Base-by-base conservation (phyloP, 2,329 filamentous ascomycete genomes). In the Hymenoscyphus fraxineus region DNA sequence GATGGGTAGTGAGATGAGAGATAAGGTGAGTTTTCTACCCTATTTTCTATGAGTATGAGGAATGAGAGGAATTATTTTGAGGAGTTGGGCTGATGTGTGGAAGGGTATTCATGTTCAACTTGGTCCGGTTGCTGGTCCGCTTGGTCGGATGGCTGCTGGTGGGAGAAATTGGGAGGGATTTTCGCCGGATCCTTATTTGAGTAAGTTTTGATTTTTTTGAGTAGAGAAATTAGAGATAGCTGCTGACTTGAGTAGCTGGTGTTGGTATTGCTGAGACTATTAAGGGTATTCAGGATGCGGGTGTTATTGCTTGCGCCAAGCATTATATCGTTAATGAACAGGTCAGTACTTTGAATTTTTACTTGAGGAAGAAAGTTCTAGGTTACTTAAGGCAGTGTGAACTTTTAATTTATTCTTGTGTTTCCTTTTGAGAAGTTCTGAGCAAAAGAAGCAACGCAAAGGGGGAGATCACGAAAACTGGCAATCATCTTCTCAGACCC, bases 241-340 rank as follows among this genome's bases (percentile, higher is more conserved):
- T 27, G 19, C 47, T 70, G n/a, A 70, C 39, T 87, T 85, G 87
- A 74, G 16, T 81, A 93, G 88, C 91, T 61, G 93, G 90, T 61
- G 80, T 88, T 67, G 86, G 87, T 62, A 88, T 93, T 70, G 86
- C 86, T 44, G 82, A 90, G 74, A 91, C 89, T 1, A 83, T 96
- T 66, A 83, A 85, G 74, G 93, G 93, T 66, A 93, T 96, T 56
- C 93, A 96, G 74, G 85, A 88, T 72, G 87, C 88, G 15, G 92
- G 92, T 75, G 85, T 94, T 61, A 89, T 96, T 77, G 92, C 93
- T 66, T 93, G 89, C 72, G 89, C 89, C 58, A 94, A 93, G 81
- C 90, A 93, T 74, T 89, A 81, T 74, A 85, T 56, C 65, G 83
- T 79, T 41, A 90, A 93, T 70, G 91, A 94, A 76, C 91, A 96